A percentile compares a stretch with the other conserved stretches of the same genome.
Evolutionary conservation across 2,329 filamentous ascomycete genomes (phyloP).

Genomic region (Paecilomyces sp.): DNA sequence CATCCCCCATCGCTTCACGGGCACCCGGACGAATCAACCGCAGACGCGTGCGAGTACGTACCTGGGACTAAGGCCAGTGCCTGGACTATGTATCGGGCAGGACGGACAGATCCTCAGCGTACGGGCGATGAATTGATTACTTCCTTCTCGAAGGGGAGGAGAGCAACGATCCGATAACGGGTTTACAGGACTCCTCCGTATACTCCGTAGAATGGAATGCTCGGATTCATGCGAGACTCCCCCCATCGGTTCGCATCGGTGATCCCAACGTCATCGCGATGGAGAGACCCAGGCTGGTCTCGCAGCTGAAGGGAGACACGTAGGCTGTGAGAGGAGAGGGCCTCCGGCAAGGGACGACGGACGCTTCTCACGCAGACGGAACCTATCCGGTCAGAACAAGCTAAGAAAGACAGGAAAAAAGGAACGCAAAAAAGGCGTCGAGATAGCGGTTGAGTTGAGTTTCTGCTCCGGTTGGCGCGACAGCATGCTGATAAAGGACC

Average conservation of each 20-base stretch:
- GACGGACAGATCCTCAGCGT: not conserved
- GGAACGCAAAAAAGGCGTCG: not conserved
- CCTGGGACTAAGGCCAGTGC: not conserved
- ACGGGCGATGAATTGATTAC: not conserved
- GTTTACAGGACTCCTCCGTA: not conserved
- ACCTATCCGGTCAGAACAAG: not conserved
- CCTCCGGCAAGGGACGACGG: not conserved
- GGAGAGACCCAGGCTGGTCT: not conserved
- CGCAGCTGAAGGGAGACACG: not conserved
- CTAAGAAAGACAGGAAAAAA: not conserved
- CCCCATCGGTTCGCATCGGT: not conserved
- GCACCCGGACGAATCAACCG: not conserved
- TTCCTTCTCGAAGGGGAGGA: not conserved
- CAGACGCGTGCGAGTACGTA: not conserved
- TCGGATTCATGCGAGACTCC: not conserved
- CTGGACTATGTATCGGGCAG: not conserved
- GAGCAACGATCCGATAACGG: not conserved
- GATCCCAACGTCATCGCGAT: not conserved
- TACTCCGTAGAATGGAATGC: not conserved
- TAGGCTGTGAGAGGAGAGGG: not conserved
- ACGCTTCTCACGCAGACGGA: not conserved
- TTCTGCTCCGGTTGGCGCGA: not conserved
- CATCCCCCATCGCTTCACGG: not conserved
- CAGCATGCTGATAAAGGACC: not conserved
- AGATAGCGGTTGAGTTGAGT: not conserved